Conservation (phyloP, 164 flowering plant species). For the Nymphaea colorata region DNA sequence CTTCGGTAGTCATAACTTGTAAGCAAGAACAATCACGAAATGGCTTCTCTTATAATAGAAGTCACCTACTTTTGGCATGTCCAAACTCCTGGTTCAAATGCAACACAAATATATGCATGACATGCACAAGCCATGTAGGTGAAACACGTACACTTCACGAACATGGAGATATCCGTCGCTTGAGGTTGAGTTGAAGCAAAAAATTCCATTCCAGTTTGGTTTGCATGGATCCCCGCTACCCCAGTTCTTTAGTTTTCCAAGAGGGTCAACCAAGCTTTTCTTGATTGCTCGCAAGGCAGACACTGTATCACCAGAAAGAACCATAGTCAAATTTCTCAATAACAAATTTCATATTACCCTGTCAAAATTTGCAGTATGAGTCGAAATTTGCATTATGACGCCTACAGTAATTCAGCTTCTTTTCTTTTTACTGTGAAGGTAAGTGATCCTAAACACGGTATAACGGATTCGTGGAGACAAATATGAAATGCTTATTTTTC, state of each 20-base stretch:
- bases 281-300: constrained; percentile 38
- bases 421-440: too few species aligned
- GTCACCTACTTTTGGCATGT: too few species aligned
- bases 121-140: too few species aligned
- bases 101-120: too few species aligned
- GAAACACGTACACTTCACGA: constrained; percentile 38
- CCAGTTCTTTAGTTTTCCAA: constrained; percentile 44
- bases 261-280: constrained; percentile 36
- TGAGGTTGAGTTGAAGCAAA: constrained; percentile 25
- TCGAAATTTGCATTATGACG: neutral
- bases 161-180: constrained; percentile 60
- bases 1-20: too few species aligned
- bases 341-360: neutral
- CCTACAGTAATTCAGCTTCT: neutral
- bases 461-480: too few species aligned
- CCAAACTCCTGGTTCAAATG: too few species aligned
- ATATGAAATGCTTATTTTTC: too few species aligned
- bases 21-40: too few species aligned
- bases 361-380: neutral
- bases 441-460: too few species aligned
- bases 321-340: neutral
- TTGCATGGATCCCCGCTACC: constrained; percentile 60
- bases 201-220: constrained; percentile 69
- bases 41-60: too few species aligned
- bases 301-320: constrained; percentile 26